Conservation (phyloP, 768 basidiomycete species). For the Pleurotus giganteus region DNA sequence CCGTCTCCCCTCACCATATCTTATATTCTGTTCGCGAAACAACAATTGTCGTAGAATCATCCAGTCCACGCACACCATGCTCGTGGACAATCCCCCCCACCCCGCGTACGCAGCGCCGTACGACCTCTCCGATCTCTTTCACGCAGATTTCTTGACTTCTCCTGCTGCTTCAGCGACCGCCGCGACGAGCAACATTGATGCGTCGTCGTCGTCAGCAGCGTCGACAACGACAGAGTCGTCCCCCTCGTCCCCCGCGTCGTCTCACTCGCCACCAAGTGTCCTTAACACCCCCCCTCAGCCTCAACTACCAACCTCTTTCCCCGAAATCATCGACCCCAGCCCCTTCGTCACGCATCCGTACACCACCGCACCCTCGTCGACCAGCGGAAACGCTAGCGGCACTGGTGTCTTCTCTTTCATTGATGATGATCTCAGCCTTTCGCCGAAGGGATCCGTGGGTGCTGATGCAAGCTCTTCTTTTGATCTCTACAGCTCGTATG, state of each 20-base stretch:
- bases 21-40: background rate
- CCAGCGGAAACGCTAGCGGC: conserved; percentile 28
- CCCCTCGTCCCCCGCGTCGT: conserved; percentile 40
- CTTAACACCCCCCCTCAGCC: conserved; percentile 49
- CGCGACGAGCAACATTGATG: conserved; percentile 19
- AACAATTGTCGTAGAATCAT: background rate
- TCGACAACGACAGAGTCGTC: conserved; percentile 21
- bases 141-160: conserved; percentile 54
- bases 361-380: conserved; percentile 49
- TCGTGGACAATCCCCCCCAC: conserved; percentile 38
- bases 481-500: conserved; percentile 7
- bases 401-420: conserved; percentile 15
- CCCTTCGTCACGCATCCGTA: conserved; percentile 20
- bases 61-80: conserved; percentile 27
- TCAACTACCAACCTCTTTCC: conserved; percentile 30
- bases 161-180: conserved; percentile 21
- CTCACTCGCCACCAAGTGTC: conserved; percentile 40
- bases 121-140: conserved; percentile 63
- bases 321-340: conserved; percentile 32
- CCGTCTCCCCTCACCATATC: background rate
- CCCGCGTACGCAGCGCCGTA: conserved; percentile 21
- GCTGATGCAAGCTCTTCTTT: background rate
- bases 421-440: background rate
- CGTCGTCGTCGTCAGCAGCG: conserved; percentile 38
- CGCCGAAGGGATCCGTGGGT: conserved; percentile 15